These are phyloP conservation scores for Boletus patriciae DNA, from an alignment of 768 basidiomycete species.

Conservation along the genomic window DNA sequence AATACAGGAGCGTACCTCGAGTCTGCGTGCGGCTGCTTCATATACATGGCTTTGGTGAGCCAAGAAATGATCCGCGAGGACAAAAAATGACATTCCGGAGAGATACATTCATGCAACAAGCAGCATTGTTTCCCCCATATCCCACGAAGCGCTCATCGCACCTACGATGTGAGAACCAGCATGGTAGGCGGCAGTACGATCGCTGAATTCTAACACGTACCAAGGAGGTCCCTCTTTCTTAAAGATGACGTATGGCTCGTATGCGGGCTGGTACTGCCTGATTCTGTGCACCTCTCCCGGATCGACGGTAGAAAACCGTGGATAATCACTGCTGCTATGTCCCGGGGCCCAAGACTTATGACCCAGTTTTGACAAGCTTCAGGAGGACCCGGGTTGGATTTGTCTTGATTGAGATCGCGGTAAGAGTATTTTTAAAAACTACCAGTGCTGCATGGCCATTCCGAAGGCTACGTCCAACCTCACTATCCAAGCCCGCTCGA, in stretches of 20 bases:
- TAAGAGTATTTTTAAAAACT: too few relatives aligned
- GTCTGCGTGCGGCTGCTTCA: slow-evolving; percentile 69
- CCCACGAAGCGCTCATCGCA: slow-evolving; percentile 91
- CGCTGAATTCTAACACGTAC: slow-evolving; percentile 37
- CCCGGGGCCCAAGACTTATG: slow-evolving; percentile 76
- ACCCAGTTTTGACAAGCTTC: slow-evolving; percentile 50
- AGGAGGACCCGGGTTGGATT: slow-evolving; percentile 48
- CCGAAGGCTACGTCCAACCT: slow-evolving; percentile 44
- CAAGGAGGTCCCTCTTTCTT: slow-evolving; percentile 75
- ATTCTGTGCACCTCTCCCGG: slow-evolving; percentile 75
- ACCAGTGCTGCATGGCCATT: slow-evolving; percentile 72
- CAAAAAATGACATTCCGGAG: slow-evolving; percentile 79
- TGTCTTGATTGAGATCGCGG: not conserved
- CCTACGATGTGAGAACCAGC: slow-evolving; percentile 43
- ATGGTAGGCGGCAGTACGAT: not conserved
- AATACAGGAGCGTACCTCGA: slow-evolving; percentile 53
- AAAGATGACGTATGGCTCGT: slow-evolving; percentile 87
- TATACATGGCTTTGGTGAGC: slow-evolving; percentile 86
- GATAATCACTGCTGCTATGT: slow-evolving; percentile 80
- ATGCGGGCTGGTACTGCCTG: slow-evolving; percentile 74
- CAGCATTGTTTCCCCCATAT: slow-evolving; percentile 91
- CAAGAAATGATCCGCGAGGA: slow-evolving; percentile 84
- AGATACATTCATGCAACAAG: slow-evolving; percentile 93
- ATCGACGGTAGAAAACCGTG: slow-evolving; percentile 57
- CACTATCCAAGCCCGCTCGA: slow-evolving; percentile 38